Evolutionary conservation across 2,329 filamentous ascomycete species (phyloP), one percentile per base, ranked within the genome.

Genomic region (Colletotrichum simmondsii): DNA sequence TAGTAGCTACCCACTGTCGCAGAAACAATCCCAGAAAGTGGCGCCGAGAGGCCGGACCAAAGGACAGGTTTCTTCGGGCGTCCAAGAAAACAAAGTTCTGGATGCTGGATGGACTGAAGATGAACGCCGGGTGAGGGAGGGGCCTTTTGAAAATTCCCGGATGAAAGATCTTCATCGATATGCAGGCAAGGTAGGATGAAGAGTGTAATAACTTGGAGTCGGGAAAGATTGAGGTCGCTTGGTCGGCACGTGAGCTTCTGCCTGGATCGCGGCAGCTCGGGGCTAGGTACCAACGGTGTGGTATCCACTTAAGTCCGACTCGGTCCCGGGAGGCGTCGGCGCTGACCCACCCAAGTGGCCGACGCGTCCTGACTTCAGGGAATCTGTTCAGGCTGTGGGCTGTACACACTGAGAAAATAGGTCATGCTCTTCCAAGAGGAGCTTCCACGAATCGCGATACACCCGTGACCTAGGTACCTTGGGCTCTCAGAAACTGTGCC

Each of bases 221-320:
- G 2, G 8, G 14, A n/a, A 12, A 8, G 19, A 22, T 14, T 12
- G 19, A 22, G 49, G 71, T 61, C 26, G 42, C 56, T 30, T 16
- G 32, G 19, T 22, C 12, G 24, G 65, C 65, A 69, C 65, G 69
- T 72, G 65, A 63, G 65, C 59, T 69, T 72, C 69, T 69, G 69
- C 65, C 69, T 72, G 16, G 49, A 59, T 54, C 24, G 61, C 53
- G 12, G 52, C 5, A 35, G 56, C 32, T 66, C 62, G 61, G 61
- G 67, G 19, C 42, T 12, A 37, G 42, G 24, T 28, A 24, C 42
- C 58, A 53, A 60, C 30, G 16, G 19, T 5, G 8, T 4, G 7
- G 30, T 63, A 35, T 11, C 69, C 69, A 68, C 65, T 35, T 42
- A 35, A 8, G 52, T 46, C 16, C 54, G 28, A 54, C 24, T 35